phyloP scores from a whole-genome alignment of 108 stramenopile species.

The Mediolabrus comicus region DNA sequence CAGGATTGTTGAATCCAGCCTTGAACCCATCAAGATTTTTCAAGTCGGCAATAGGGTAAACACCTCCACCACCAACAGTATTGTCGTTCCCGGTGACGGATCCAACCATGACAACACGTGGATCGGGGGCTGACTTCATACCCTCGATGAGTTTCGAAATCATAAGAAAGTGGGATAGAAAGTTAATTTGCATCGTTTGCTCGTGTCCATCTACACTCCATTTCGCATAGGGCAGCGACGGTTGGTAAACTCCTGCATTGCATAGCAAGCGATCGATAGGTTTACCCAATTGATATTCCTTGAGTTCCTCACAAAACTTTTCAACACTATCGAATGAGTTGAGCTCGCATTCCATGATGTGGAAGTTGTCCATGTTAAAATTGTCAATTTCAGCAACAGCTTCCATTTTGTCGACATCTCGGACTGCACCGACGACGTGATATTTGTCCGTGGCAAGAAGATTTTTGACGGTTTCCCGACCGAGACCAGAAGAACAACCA shows the following conservation, averaged over 20 bases:
- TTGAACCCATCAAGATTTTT: constrained; percentile 85
- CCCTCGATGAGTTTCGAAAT: constrained; percentile 61
- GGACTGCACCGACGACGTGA: constrained; percentile 86
- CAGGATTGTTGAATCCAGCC: constrained; percentile 80
- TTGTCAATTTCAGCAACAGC: constrained; percentile 84
- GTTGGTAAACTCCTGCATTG: constrained; percentile 91
- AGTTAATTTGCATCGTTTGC: constrained; percentile 92
- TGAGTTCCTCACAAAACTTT: constrained; percentile 70
- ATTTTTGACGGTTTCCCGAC: constrained; percentile 84
- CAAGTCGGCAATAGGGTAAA: constrained; percentile 90
- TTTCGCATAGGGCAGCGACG: constrained; percentile 78
- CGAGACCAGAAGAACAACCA: constrained; percentile 87
- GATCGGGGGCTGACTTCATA: constrained; percentile 70
- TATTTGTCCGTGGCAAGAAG: constrained; percentile 78
- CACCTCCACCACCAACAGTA: constrained; percentile 90
- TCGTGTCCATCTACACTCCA: constrained; percentile 88
- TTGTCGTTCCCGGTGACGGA: constrained; percentile 91
- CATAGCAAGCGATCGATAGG: constrained; percentile 88
- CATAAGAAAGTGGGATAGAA: constrained; percentile 87
- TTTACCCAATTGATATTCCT: constrained; percentile 68
- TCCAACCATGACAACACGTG: constrained; percentile 84
- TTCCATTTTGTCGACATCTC: constrained; percentile 88
- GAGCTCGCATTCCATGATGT: constrained; percentile 83
- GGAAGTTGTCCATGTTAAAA: constrained; percentile 76
- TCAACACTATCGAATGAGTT: constrained; percentile 88